These are phyloP conservation scores for Rhododendron kiyosumense DNA, from an alignment of 148 eudicot species.

Conservation along the genomic window DNA sequence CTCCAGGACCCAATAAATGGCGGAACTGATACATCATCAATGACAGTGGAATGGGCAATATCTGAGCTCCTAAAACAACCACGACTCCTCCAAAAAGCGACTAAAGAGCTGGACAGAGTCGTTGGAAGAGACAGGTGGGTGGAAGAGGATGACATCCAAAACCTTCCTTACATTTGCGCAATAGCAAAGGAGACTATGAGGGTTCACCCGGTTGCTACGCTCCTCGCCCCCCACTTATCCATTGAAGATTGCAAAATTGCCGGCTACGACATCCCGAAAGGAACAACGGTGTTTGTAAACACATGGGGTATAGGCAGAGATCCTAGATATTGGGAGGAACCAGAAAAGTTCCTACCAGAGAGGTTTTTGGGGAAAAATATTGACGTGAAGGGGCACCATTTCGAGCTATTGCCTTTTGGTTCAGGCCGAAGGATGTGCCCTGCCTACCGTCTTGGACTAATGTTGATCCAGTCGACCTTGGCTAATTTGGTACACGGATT, in stretches of 20 bases:
- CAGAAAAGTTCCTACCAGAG: background rate
- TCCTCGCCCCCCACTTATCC: background rate
- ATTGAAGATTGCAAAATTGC: background rate
- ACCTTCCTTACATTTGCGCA: background rate
- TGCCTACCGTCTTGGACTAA: background rate
- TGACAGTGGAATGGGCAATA: background rate
- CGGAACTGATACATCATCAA: background rate
- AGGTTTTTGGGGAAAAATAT: background rate
- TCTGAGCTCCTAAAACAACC: no score
- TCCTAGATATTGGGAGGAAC: background rate
- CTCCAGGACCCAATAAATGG: background rate
- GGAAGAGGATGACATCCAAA: background rate
- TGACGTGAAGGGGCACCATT: background rate
- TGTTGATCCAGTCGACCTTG: background rate
- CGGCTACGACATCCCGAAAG: background rate
- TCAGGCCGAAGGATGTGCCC: conserved; percentile 6
- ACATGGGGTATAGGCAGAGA: background rate
- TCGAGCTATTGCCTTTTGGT: conserved; percentile 6
- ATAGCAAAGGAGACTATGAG: background rate
- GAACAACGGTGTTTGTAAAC: background rate
- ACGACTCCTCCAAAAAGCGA: background rate
- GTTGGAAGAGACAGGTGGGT: background rate
- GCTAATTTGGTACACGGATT: conserved; percentile 9
- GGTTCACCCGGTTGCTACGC: background rate
- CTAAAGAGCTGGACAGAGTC: background rate